phyloP scores from a whole-genome alignment of 2,329 filamentous ascomycete genomes.

The Monascus ruber region DNA sequence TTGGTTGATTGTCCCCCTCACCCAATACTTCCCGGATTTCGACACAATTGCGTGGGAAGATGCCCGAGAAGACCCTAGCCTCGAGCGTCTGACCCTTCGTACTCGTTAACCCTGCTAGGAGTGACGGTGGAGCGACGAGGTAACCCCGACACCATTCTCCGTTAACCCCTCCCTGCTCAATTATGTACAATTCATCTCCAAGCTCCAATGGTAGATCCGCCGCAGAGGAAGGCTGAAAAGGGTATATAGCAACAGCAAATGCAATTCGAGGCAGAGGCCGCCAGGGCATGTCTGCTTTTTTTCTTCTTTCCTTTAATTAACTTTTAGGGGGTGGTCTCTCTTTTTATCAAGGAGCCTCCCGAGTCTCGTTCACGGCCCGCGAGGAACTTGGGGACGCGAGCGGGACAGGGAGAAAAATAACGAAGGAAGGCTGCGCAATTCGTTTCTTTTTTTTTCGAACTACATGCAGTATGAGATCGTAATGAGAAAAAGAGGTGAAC shows the following conservation, averaged over 20 bases:
- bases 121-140: slow-evolving; percentile 81
- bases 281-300: slow-evolving; percentile 66
- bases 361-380: slow-evolving; percentile 7
- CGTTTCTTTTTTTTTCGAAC: too few species aligned
- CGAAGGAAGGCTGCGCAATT: too few species aligned
- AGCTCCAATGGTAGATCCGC: slow-evolving; percentile 94
- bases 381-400: slow-evolving; percentile 9
- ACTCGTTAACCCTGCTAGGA: slow-evolving; percentile 83
- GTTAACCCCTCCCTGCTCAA: slow-evolving; percentile 79
- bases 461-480: too few species aligned
- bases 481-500: too few species aligned
- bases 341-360: slow-evolving; percentile 9
- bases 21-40: slow-evolving; percentile 88
- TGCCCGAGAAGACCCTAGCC: slow-evolving; percentile 94
- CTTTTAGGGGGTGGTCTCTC: neutral
- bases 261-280: slow-evolving; percentile 91
- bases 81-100: slow-evolving; percentile 88
- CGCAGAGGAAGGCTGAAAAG: slow-evolving; percentile 74
- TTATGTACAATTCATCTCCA: slow-evolving; percentile 96
- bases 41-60: slow-evolving; percentile 89
- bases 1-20: slow-evolving; percentile 42
- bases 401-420: too few species aligned
- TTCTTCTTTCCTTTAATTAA: neutral
- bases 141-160: slow-evolving; percentile 93
- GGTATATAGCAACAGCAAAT: slow-evolving; percentile 92